phyloP scores from a whole-genome alignment of 164 flowering plant species.

The Vitis riparia region DNA sequence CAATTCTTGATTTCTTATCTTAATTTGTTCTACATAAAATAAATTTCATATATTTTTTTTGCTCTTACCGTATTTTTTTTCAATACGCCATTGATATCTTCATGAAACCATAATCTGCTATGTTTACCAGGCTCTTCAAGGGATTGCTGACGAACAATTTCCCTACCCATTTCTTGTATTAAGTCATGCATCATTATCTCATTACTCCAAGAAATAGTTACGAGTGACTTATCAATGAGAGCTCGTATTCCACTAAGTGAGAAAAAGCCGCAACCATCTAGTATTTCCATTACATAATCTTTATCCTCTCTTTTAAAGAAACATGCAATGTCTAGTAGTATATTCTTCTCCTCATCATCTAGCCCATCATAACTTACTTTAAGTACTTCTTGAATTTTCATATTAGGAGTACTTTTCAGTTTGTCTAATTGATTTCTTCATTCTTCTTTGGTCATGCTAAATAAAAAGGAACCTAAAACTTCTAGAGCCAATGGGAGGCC shows the following conservation, averaged over 20 bases:
- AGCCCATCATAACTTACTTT: not conserved
- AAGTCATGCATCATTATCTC: slow-evolving; percentile 10
- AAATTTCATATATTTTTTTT: too few relatives aligned
- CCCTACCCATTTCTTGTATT: slow-evolving; percentile 16
- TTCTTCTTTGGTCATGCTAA: not conserved
- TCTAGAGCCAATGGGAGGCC: slow-evolving; percentile 7
- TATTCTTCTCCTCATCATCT: not conserved
- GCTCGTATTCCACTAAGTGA: not conserved
- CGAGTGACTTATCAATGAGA: slow-evolving; percentile 9
- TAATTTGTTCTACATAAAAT: too few relatives aligned
- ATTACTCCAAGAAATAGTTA: not conserved
- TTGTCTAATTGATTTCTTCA: not conserved
- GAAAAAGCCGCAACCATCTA: not conserved
- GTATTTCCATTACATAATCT: not conserved
- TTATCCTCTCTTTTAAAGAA: slow-evolving; percentile 1
- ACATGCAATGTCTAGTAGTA: slow-evolving; percentile 1
- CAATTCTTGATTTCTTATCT: too few relatives aligned
- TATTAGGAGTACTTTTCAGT: not conserved
- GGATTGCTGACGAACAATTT: slow-evolving; percentile 15
- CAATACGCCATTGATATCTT: not conserved
- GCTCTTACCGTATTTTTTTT: not conserved
- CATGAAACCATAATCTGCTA: slow-evolving; percentile 4
- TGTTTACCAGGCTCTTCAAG: slow-evolving; percentile 2
- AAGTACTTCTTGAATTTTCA: not conserved
- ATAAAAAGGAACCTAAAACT: slow-evolving; percentile 2